A percentile compares a stretch with the other conserved stretches of the same genome.
Conservation (phyloP, 2,329 filamentous ascomycete genomes). For the Blastomyces gilchristii region DNA sequence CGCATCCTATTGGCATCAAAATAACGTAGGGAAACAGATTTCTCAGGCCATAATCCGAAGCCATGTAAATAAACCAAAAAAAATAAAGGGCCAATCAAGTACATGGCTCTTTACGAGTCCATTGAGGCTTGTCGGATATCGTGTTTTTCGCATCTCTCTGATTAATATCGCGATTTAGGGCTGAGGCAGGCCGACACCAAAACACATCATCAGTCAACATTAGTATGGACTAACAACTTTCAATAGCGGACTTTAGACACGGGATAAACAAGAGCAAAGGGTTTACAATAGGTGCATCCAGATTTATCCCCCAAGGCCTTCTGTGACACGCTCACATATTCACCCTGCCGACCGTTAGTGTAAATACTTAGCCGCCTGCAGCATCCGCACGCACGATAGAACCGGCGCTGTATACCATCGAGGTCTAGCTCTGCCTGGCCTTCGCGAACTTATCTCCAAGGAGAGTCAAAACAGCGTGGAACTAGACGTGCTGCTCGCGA, state of each 20-base stretch:
- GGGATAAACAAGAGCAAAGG: neutral
- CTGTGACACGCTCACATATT: neutral
- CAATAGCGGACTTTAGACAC: neutral
- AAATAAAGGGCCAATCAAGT: neutral
- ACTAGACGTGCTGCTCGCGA: neutral
- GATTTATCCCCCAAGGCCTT: neutral
- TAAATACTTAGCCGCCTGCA: conserved; percentile 33
- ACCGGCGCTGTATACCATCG: neutral
- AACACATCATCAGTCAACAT: neutral
- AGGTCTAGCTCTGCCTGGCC: neutral
- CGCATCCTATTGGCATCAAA: neutral
- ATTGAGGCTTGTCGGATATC: neutral
- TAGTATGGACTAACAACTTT: neutral
- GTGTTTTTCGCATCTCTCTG: neutral
- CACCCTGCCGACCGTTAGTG: neutral
- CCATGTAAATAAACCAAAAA: no score
- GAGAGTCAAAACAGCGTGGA: neutral
- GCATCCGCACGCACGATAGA: conserved; percentile 30
- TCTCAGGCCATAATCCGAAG: neutral
- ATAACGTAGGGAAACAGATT: neutral
- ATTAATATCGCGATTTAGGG: neutral
- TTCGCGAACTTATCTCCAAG: neutral
- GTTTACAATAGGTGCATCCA: neutral
- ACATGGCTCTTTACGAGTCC: neutral
- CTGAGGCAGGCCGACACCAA: neutral